Evolutionary conservation across 192 early-diverging fungal genomes (phyloP).

Genomic region (Coemansia sp.): DNA sequence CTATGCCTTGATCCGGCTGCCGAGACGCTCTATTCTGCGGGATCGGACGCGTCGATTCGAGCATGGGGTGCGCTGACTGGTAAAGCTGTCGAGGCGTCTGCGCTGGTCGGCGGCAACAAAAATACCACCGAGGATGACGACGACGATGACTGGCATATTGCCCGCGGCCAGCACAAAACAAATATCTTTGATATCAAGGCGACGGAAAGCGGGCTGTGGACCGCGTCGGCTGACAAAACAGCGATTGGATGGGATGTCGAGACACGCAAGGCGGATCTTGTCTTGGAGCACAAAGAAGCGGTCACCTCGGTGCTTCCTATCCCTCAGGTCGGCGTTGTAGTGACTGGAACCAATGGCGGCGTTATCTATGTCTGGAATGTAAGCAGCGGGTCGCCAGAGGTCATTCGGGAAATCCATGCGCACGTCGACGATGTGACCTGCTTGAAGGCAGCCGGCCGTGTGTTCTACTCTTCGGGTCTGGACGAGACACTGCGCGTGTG

Average conservation of each 20-base stretch:
- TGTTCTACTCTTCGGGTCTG: slow-evolving; percentile 74
- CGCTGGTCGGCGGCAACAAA: too few species aligned
- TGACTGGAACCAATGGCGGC: slow-evolving; percentile 84
- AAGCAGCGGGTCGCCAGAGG: slow-evolving; percentile 19
- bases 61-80: slow-evolving; percentile 70
- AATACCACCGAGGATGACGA: slow-evolving; percentile 20
- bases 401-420: slow-evolving; percentile 72
- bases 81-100: slow-evolving; percentile 7
- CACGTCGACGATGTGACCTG: slow-evolving; percentile 88
- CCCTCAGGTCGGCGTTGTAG: slow-evolving; percentile 63
- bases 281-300: slow-evolving; percentile 76
- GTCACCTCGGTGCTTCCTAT: slow-evolving; percentile 66
- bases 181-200: slow-evolving; percentile 65
- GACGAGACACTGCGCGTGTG: slow-evolving; percentile 85
- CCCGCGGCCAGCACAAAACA: slow-evolving; percentile 72
- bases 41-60: slow-evolving; percentile 58
- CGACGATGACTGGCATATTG: slow-evolving; percentile 52
- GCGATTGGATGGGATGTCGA: slow-evolving; percentile 81
- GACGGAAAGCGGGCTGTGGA: slow-evolving; percentile 74
- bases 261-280: slow-evolving; percentile 67
- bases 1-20: slow-evolving; percentile 33
- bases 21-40: slow-evolving; percentile 34
- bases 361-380: slow-evolving; percentile 83
- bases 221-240: slow-evolving; percentile 89
- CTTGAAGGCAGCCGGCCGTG: slow-evolving; percentile 58